Evolutionary conservation across 1,284 basidiomycete species (phyloP).

Genomic region (Sanghuangporus weigelae): DNA sequence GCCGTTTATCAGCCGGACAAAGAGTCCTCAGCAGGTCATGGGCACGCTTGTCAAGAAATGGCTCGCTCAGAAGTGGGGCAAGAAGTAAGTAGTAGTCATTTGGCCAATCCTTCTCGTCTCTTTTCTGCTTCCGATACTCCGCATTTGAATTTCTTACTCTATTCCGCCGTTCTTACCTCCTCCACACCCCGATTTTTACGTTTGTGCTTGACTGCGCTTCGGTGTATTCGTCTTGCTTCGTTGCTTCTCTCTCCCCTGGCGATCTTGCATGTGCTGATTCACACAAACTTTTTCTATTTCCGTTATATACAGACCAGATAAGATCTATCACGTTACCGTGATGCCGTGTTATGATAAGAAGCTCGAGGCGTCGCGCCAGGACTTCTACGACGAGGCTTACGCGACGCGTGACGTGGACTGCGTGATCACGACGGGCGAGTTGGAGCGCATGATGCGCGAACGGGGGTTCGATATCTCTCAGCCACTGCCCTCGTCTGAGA

Average conservation of each 20-base stretch:
- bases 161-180: background rate
- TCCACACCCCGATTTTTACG: background rate
- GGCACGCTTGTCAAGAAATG: conserved; percentile 89
- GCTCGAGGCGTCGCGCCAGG: conserved; percentile 90
- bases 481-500: background rate
- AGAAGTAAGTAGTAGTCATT: conserved; percentile 45
- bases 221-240: background rate
- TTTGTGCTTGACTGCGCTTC: background rate
- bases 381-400: conserved; percentile 80
- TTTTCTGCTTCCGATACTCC: background rate
- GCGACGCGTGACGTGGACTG: conserved; percentile 93
- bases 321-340: conserved; percentile 93
- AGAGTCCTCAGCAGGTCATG: conserved; percentile 93
- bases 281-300: background rate
- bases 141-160: background rate
- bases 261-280: conserved; percentile 3
- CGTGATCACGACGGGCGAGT: conserved; percentile 95
- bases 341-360: conserved; percentile 99
- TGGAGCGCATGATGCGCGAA: conserved; percentile 82
- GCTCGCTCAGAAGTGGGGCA: conserved; percentile 61
- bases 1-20: conserved; percentile 82
- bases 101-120: background rate
- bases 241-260: background rate
- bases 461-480: conserved; percentile 53
- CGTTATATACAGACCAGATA: conserved; percentile 51